phyloP scores from a whole-genome alignment of 805 yeast genomes.

The Hanseniaspora hatyaiensis region DNA sequence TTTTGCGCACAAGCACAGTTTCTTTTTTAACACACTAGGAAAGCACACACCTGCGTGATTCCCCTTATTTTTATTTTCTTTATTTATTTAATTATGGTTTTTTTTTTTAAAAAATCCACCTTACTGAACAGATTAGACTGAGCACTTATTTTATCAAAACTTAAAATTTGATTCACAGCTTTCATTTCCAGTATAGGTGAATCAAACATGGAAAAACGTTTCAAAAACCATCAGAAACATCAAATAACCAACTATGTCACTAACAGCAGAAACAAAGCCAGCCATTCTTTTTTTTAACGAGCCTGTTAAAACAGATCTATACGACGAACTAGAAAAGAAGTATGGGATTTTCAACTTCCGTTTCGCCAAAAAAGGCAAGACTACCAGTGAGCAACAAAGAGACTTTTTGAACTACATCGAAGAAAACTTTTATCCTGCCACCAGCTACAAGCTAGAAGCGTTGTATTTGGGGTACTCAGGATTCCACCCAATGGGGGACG shows the following conservation, averaged over 20 bases:
- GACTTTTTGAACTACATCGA: conserved; percentile 2
- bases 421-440: conserved; percentile 16
- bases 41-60: no score
- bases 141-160: no score
- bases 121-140: no score
- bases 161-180: no score
- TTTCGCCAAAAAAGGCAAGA: conserved; percentile 4
- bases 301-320: conserved; percentile 13
- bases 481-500: conserved; percentile 38
- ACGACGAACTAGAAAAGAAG: not conserved
- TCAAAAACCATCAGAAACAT: no score
- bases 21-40: no score
- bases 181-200: no score
- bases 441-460: conserved; percentile 29
- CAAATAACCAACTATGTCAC: not conserved
- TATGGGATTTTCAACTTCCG: not conserved
- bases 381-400: conserved; percentile 5
- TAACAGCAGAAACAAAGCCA: not conserved
- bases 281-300: conserved; percentile 13
- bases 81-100: no score
- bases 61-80: no score
- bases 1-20: no score
- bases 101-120: no score
- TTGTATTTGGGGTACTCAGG: conserved; percentile 54
- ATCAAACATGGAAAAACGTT: no score